Conservation (phyloP, 2,329 filamentous ascomycete genomes). For the Aspergillus novoparasiticus region DNA sequence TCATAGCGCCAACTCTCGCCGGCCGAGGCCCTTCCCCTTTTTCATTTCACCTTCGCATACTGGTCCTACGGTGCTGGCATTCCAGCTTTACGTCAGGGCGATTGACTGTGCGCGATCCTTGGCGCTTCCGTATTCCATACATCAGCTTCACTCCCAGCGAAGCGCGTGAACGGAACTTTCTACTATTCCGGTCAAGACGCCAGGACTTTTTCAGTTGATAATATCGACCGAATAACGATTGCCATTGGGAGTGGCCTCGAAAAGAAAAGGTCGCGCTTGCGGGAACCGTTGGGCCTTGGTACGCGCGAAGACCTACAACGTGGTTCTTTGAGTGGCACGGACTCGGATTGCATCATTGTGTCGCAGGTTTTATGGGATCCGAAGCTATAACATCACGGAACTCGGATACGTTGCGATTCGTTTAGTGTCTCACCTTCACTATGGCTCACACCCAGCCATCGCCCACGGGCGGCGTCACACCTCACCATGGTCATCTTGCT, state of each 20-base stretch:
- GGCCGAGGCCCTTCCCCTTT: neutral
- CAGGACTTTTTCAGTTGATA: neutral
- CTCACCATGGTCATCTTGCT: constrained; percentile 55
- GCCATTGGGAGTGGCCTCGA: neutral
- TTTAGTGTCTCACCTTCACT: constrained; percentile 20
- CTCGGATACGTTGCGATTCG: constrained; percentile 12
- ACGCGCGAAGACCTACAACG: constrained; percentile 19
- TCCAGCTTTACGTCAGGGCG: constrained; percentile 4
- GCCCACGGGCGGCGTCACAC: constrained; percentile 72
- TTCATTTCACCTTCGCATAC: neutral
- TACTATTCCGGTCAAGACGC: neutral
- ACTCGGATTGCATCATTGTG: constrained; percentile 35
- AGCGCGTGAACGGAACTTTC: constrained; percentile 1
- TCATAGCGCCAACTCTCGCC: neutral
- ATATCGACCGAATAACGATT: neutral
- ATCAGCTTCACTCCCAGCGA: neutral
- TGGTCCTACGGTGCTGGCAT: neutral
- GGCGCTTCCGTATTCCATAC: constrained; percentile 4
- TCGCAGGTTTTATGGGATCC: constrained; percentile 27
- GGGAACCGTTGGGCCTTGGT: constrained; percentile 10
- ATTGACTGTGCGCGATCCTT: constrained; percentile 4
- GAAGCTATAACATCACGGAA: constrained; percentile 15
- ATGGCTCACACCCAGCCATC: constrained; percentile 83
- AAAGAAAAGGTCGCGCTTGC: neutral
- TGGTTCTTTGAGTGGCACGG: constrained; percentile 24